Evolutionary conservation across 805 yeast genomes (phyloP).

Genomic region (Sugiyamaella qingdaonensis): DNA sequence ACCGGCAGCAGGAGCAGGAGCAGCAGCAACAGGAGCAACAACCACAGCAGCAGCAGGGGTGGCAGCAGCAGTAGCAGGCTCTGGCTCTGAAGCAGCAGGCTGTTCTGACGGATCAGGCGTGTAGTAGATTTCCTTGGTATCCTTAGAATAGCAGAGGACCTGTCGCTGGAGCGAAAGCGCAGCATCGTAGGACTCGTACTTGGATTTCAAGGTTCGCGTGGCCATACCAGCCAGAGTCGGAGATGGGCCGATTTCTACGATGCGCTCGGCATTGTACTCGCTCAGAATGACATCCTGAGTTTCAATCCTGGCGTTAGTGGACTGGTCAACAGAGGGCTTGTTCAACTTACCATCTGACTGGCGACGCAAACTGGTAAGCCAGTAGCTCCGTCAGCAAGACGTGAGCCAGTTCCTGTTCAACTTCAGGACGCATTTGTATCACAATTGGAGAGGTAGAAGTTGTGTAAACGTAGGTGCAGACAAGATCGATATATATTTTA

Average conservation of each 20-base stretch:
- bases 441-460: background rate
- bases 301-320: constrained; percentile 54
- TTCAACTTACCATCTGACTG: constrained; percentile 85
- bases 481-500: background rate
- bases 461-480: background rate
- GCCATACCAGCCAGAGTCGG: constrained; percentile 99
- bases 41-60: constrained; percentile 48
- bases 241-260: constrained; percentile 98
- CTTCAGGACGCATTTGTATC: constrained; percentile 74
- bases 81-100: constrained; percentile 30
- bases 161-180: constrained; percentile 91
- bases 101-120: constrained; percentile 45
- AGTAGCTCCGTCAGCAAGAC: constrained; percentile 88
- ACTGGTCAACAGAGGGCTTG: background rate
- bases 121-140: constrained; percentile 93
- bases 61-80: constrained; percentile 33
- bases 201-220: constrained; percentile 87
- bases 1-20: constrained; percentile 58
- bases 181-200: constrained; percentile 96
- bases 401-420: constrained; percentile 96
- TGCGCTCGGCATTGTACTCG: constrained; percentile 92
- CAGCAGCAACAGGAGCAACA: constrained; percentile 52
- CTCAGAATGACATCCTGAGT: constrained; percentile 96
- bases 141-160: constrained; percentile 92
- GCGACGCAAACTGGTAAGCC: constrained; percentile 98